Conservation (phyloP, 2,329 filamentous ascomycete species). For the Cercospora zeina region DNA sequence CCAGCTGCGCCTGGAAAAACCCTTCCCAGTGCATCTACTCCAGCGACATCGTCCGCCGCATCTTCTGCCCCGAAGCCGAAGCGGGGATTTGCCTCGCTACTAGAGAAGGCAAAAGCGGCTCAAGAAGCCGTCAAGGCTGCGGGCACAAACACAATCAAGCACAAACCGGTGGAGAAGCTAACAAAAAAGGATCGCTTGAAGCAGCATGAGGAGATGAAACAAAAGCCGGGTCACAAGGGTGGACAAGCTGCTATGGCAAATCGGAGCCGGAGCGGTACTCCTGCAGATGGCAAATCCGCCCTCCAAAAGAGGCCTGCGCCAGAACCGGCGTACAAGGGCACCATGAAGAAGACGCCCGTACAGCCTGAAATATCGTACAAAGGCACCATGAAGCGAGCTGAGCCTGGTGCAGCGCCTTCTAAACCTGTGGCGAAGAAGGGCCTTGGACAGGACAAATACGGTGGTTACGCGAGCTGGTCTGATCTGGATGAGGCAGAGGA, state of each 20-base stretch:
- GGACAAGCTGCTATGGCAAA: conserved; percentile 30
- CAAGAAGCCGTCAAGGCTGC: conserved; percentile 60
- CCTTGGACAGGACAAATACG: conserved; percentile 41
- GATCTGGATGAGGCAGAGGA: conserved; percentile 51
- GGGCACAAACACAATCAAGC: conserved; percentile 68
- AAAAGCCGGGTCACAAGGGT: conserved; percentile 44
- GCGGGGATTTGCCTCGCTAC: conserved; percentile 72
- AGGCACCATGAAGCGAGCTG: conserved; percentile 50
- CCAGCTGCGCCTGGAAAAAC: conserved; percentile 12
- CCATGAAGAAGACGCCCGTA: conserved; percentile 37
- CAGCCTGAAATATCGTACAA: conserved; percentile 41
- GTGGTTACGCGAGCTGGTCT: conserved; percentile 45
- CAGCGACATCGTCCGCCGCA: conserved; percentile 24
- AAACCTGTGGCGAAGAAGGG: conserved; percentile 40
- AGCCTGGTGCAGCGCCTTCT: conserved; percentile 42
- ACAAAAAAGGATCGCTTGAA: conserved; percentile 56
- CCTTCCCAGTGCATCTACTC: conserved; percentile 18
- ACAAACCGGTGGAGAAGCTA: conserved; percentile 69
- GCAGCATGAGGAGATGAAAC: conserved; percentile 44
- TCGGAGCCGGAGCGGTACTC: conserved; percentile 35
- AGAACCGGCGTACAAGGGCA: conserved; percentile 46
- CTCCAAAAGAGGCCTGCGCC: conserved; percentile 36
- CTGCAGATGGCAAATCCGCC: conserved; percentile 27
- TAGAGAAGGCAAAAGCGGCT: conserved; percentile 69
- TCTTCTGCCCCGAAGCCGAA: conserved; percentile 48